A percentile compares a stretch with the other conserved stretches of the same genome.
Evolutionary conservation across 73 alveolate species (phyloP).

Genomic region (Symbiodinium natans): DNA sequence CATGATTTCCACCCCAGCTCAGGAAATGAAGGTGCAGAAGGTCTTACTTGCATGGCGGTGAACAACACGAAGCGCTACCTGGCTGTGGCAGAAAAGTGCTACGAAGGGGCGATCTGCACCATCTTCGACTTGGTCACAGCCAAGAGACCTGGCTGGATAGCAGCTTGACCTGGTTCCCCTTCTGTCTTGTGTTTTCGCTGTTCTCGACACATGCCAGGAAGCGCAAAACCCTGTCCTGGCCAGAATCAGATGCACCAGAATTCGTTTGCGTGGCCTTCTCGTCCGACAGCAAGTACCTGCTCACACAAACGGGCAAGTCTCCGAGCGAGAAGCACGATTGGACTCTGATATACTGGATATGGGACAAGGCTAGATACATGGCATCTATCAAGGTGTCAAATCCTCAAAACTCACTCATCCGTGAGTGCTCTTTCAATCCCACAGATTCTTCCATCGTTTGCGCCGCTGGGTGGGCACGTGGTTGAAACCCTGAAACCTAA

Average conservation of each 20-base stretch:
- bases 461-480: not conserved
- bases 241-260: slow-evolving; percentile 91
- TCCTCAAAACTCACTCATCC: slow-evolving; percentile 73
- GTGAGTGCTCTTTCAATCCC: slow-evolving; percentile 91
- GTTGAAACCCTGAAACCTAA: too few species aligned
- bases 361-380: slow-evolving; percentile 86
- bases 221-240: slow-evolving; percentile 84
- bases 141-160: not conserved
- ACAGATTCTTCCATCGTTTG: slow-evolving; percentile 75
- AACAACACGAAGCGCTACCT: slow-evolving; percentile 30
- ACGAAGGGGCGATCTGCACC: slow-evolving; percentile 91
- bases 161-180: not conserved
- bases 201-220: not conserved
- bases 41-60: slow-evolving; percentile 83
- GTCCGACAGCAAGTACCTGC: slow-evolving; percentile 74
- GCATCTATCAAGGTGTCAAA: slow-evolving; percentile 91
- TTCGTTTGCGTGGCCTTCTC: slow-evolving; percentile 90
- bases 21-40: slow-evolving; percentile 73
- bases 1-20: not conserved
- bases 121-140: slow-evolving; percentile 60
- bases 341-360: slow-evolving; percentile 75
- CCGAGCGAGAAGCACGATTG: slow-evolving; percentile 93
- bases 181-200: not conserved
- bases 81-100: slow-evolving; percentile 89
- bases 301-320: slow-evolving; percentile 80